Evolutionary conservation across 2,329 filamentous ascomycete species (phyloP).

Genomic region (Pseudocercospora fuligena): DNA sequence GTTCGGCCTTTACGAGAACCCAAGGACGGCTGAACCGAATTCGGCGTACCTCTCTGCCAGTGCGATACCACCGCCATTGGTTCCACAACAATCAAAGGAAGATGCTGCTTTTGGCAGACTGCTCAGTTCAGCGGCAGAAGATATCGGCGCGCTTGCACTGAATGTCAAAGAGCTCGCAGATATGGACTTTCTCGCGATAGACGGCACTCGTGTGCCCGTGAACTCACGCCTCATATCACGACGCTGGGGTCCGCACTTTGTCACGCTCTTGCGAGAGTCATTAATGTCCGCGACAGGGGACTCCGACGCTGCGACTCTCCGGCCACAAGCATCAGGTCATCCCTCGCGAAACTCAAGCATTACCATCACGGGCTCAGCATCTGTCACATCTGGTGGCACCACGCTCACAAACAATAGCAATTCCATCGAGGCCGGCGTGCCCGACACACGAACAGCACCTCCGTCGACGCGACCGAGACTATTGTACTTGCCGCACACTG

Average conservation of each 20-base stretch:
- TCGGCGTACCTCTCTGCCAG: constrained; percentile 87
- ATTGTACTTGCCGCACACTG: constrained; percentile 90
- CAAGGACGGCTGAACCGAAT: constrained; percentile 75
- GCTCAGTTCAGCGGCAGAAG: constrained; percentile 78
- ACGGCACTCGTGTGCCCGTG: constrained; percentile 88
- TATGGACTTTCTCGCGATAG: constrained; percentile 94
- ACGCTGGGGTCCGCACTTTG: constrained; percentile 95
- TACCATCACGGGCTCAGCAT: constrained; percentile 76
- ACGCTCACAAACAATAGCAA: constrained; percentile 54
- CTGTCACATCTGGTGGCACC: constrained; percentile 44
- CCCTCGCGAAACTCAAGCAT: constrained; percentile 77
- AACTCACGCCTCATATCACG: constrained; percentile 88
- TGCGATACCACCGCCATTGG: constrained; percentile 54
- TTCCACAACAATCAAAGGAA: constrained; percentile 32
- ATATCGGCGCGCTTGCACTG: constrained; percentile 81
- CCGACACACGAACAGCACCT: constrained; percentile 58
- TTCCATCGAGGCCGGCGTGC: constrained; percentile 47
- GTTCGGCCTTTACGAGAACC: constrained; percentile 96
- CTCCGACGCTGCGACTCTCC: constrained; percentile 73
- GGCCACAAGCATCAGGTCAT: constrained; percentile 59
- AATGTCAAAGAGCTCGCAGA: constrained; percentile 84
- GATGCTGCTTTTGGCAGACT: constrained; percentile 74
- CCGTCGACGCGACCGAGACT: constrained; percentile 75
- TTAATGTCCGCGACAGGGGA: constrained; percentile 67
- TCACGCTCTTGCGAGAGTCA: constrained; percentile 84